Base-by-base conservation (phyloP, 1,139 yeast genomes). In the Yamadazyma blattariae region DNA sequence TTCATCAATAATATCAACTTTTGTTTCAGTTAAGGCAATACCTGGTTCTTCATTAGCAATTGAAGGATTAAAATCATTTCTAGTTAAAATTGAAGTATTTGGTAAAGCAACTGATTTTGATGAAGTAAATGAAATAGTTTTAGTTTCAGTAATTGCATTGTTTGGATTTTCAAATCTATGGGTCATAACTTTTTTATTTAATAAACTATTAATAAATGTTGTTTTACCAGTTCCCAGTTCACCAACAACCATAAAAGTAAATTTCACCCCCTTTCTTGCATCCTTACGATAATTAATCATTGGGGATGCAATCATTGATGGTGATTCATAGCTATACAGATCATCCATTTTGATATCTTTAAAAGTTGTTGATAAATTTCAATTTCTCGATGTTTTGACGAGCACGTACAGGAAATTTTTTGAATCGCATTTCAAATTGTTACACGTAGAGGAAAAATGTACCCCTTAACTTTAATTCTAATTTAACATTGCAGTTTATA, bases 171-270 rank as follows among this genome's bases (percentile, higher is more conserved):
- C 72, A 49, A 67, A 83, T 40, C 79, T 70, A 50, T 82, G 87
- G 20, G 77, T 70, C 45, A 82, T 57, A 27, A 82, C 71, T 39
- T 72, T 74, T 30, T 79, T 76, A 52, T 79, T 83, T 42, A 84
- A 57, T 35, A 90, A 64, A 33, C 94, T 79, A 50, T 88, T 88
- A 45, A 89, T 72, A 52, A 89, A 88, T 0, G 96, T 82, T 6
- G 95, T 79, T 56, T 89, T 87, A 13, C 97, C 97, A 1, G 88
- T 74, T 5, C 96, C 96, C 37, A 84, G 72, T 27, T 78, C 75
- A 11, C 97, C 97, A 22, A 84, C 82, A n/a, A 88, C 79, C 83
- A 89, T 76, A 40, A 89, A 59, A 23, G 90, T 82, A 60, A 89
- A 87, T 51, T 88, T 82, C 51, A 87, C 75, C 32, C 95, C 96